phyloP scores from a whole-genome alignment of 352 stramenopile genomes.

The Phytophthora colocasiae region DNA sequence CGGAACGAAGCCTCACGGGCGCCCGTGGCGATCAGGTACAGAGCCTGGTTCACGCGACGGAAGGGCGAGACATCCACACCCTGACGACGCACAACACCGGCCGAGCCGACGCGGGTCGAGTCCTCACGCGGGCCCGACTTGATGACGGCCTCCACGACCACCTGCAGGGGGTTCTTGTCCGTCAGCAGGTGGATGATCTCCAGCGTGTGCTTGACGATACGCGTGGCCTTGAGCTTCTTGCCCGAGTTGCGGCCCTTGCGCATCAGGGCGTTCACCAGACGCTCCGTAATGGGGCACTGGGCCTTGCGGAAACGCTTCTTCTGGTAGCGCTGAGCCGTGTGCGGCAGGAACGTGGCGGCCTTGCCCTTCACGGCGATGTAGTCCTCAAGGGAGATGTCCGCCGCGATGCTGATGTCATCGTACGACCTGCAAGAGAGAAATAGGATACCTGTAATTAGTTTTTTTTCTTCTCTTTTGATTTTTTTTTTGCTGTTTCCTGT shows the following conservation, averaged over 20 bases:
- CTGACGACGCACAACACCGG: slow-evolving; percentile 99
- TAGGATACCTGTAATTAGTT: slow-evolving; percentile 29
- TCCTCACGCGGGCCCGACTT: slow-evolving; percentile 98
- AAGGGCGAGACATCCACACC: slow-evolving; percentile 99
- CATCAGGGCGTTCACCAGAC: slow-evolving; percentile 98
- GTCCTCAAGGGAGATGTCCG: slow-evolving; percentile 98
- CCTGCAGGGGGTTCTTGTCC: slow-evolving; percentile 99
- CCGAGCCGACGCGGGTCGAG: slow-evolving; percentile 99
- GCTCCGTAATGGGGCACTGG: slow-evolving; percentile 99
- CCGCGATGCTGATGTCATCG: slow-evolving; percentile 98
- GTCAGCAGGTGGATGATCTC: slow-evolving; percentile 99
- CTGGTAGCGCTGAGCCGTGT: slow-evolving; percentile 99
- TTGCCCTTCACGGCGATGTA: slow-evolving; percentile 99
- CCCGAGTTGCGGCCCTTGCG: slow-evolving; percentile 98
- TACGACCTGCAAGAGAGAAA: slow-evolving; percentile 87
- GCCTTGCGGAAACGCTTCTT: slow-evolving; percentile 99
- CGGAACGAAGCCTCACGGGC: slow-evolving; percentile 98
- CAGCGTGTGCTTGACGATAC: slow-evolving; percentile 99
- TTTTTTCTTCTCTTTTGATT: slow-evolving; percentile 5
- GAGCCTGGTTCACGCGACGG: slow-evolving; percentile 98
- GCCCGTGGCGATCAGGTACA: slow-evolving; percentile 98
- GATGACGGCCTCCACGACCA: slow-evolving; percentile 93
- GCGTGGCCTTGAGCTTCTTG: slow-evolving; percentile 99
- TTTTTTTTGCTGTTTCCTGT: slow-evolving; percentile 7
- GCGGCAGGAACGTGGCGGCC: slow-evolving; percentile 98